Conservation (phyloP, 2,329 filamentous ascomycete genomes). For the Lasiodiplodia citricola region DNA sequence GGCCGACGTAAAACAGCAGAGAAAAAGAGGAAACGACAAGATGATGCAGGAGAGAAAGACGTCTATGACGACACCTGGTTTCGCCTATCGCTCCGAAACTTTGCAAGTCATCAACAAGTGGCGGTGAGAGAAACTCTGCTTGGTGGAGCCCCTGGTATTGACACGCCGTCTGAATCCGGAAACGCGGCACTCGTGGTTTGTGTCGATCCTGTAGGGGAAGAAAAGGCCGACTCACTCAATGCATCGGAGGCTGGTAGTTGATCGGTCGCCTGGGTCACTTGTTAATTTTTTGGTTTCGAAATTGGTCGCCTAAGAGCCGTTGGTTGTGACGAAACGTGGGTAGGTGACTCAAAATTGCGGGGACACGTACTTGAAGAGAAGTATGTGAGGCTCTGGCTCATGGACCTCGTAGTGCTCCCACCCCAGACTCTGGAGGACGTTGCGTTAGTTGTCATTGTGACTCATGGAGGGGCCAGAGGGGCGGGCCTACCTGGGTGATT, state of each 20-base stretch:
- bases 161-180: constrained; percentile 7
- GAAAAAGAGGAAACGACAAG: not conserved
- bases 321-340: not conserved
- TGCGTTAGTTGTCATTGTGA: constrained; percentile 12
- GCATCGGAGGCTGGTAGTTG: constrained; percentile 75
- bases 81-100: constrained; percentile 12
- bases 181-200: constrained; percentile 11
- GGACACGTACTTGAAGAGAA: constrained; percentile 89
- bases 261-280: constrained; percentile 69
- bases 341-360: not conserved
- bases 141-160: constrained; percentile 12
- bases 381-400: constrained; percentile 96
- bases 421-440: constrained; percentile 77
- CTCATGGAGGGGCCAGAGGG: not conserved
- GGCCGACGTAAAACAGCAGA: constrained; percentile 4
- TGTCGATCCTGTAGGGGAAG: constrained; percentile 13
- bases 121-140: constrained; percentile 12
- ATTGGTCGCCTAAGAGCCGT: not conserved
- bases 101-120: constrained; percentile 22
- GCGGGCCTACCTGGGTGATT: constrained; percentile 82
- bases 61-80: constrained; percentile 11
- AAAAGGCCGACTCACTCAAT: constrained; percentile 33
- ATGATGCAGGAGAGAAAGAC: constrained; percentile 18
- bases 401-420: constrained; percentile 99
- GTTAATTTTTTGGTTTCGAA: not conserved